phyloP scores from a whole-genome alignment of 2,329 filamentous ascomycete species.

The Aphanoascus verrucosus region DNA sequence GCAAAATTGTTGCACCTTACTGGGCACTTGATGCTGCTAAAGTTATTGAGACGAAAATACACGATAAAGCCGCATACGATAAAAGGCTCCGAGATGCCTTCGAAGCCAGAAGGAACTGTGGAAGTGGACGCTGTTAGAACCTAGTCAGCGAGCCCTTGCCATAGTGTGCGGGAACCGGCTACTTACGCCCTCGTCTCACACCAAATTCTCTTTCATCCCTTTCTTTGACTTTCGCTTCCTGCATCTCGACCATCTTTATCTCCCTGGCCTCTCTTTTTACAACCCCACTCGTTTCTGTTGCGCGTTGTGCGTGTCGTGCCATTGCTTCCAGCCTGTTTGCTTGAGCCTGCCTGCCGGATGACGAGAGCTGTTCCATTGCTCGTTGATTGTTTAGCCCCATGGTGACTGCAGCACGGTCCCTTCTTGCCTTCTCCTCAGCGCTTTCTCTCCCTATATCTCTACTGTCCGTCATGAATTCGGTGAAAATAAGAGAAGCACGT shows the following conservation, averaged over 20 bases:
- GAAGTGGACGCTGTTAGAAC: too few relatives aligned
- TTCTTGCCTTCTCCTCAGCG: neutral
- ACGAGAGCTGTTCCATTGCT: neutral
- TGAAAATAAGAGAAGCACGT: too few relatives aligned
- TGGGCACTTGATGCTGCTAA: conserved; percentile 12
- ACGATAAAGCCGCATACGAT: conserved; percentile 17
- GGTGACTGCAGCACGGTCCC: neutral
- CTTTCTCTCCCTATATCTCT: neutral
- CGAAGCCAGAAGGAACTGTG: too few relatives aligned
- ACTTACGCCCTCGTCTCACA: too few relatives aligned
- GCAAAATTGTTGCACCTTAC: conserved; percentile 15
- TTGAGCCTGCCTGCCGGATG: neutral
- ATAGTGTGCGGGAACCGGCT: too few relatives aligned
- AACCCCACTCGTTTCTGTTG: neutral
- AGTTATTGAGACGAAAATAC: conserved; percentile 14
- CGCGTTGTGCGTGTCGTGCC: neutral
- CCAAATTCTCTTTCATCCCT: too few relatives aligned
- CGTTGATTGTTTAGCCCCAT: neutral
- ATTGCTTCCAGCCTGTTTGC: neutral
- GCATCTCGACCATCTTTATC: neutral
- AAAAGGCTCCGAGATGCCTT: conserved; percentile 9
- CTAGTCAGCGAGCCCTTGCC: too few relatives aligned
- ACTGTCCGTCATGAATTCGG: neutral
- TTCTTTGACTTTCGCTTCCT: neutral
- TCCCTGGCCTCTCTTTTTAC: neutral